Evolutionary conservation across 345 rosid species (phyloP).

Genomic region (Lepidium didymum): DNA sequence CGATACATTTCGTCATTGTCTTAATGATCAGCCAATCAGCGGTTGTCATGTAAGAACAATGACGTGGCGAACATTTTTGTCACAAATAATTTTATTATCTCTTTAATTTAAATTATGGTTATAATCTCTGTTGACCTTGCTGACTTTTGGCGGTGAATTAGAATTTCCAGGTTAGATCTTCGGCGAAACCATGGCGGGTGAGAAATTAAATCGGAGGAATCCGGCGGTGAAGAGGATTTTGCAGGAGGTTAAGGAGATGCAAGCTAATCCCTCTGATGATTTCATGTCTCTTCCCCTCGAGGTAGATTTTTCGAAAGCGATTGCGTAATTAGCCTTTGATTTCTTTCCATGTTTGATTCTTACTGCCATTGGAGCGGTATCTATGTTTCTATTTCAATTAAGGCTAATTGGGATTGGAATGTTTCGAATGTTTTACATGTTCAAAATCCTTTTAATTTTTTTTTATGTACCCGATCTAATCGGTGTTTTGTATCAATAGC

Average conservation of each 20-base stretch:
- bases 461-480: neutral
- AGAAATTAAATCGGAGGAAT: slow-evolving; percentile 77
- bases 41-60: too few relatives aligned
- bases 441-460: neutral
- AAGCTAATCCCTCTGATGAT: slow-evolving; percentile 94
- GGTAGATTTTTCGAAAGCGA: slow-evolving; percentile 28
- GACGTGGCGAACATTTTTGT: too few relatives aligned
- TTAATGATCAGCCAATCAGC: too few relatives aligned
- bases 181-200: slow-evolving; percentile 53
- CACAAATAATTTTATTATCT: too few relatives aligned
- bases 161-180: neutral
- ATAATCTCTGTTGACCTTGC: too few relatives aligned
- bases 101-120: too few relatives aligned
- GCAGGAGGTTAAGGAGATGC: slow-evolving; percentile 99
- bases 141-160: slow-evolving; percentile 1
- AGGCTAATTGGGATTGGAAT: neutral
- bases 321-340: neutral
- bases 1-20: too few relatives aligned
- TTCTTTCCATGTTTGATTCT: neutral
- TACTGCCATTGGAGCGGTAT: neutral
- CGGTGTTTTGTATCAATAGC: neutral
- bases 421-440: neutral
- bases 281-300: slow-evolving; percentile 97
- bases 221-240: slow-evolving; percentile 96
- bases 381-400: neutral